Percentiles rank a stretch among this genome's conserved stretches.
phyloP scores from a whole-genome alignment of 1,284 basidiomycete species.

The Heterobasidion parviporum region DNA sequence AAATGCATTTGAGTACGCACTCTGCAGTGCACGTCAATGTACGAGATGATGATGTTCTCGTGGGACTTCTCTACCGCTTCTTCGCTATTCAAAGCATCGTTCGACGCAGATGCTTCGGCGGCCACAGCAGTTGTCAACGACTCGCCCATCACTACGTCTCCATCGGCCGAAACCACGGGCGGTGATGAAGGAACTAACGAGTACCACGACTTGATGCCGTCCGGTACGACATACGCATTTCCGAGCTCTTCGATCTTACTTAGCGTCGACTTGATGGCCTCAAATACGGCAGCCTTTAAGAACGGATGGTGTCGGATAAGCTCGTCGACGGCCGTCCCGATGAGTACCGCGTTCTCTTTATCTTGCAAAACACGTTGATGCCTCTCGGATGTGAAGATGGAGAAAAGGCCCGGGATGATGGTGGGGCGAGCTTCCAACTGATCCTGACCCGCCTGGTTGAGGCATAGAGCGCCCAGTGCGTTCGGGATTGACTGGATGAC shows the following conservation, averaged over 20 bases:
- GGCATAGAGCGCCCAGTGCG: constrained; percentile 93
- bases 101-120: constrained; percentile 19
- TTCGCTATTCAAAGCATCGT: constrained; percentile 20
- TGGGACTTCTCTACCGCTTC: constrained; percentile 41
- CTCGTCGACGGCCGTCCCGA: constrained; percentile 91
- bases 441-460: constrained; percentile 86
- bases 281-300: constrained; percentile 75
- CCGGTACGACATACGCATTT: constrained; percentile 44
- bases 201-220: constrained; percentile 61
- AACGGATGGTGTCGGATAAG: constrained; percentile 93
- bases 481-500: constrained; percentile 91
- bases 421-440: constrained; percentile 71
- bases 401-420: constrained; percentile 81
- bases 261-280: constrained; percentile 64
- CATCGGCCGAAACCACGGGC: constrained; percentile 19
- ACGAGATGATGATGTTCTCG: constrained; percentile 69
- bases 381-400: constrained; percentile 79
- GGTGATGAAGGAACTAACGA: constrained; percentile 34
- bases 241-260: constrained; percentile 70
- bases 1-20: constrained; percentile 25
- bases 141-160: constrained; percentile 43
- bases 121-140: neutral
- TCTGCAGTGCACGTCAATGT: constrained; percentile 68
- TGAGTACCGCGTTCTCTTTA: constrained; percentile 85
- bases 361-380: constrained; percentile 87